Base-by-base conservation (phyloP, 192 early-diverging fungal species). In the Podila minutissima region DNA sequence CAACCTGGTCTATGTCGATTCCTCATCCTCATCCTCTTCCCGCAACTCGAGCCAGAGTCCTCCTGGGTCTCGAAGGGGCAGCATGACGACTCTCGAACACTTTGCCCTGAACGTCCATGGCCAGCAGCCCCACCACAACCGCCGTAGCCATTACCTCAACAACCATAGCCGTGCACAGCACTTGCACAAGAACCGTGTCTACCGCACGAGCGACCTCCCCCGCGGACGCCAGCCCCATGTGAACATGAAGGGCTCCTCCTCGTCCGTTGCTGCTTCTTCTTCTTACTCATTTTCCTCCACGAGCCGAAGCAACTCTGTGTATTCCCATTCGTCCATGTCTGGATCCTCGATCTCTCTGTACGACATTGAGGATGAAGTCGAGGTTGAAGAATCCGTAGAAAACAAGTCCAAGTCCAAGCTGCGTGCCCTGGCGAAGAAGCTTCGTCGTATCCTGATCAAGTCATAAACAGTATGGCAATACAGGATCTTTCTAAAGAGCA, bases 151-250 rank as follows among this genome's bases (percentile, higher is more conserved):
- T 37, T 62, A 55, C n/a, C n/a, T 11, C 53, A 22, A 55, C 17
- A 53, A 9, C 19, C 50, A 53, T 55, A 55, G 53, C 11, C 68
- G 50, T 22, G 5, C 24, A 4, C 61, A 64, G 31, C 50, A 55
- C 22, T 31, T 60, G 41, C 55, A 64, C 31, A 28, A 65, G 28
- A 65, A 67, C 46, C 31, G 53, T 0, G 46, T 59, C 35, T 74
- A 74, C 32, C 13, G 46, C 31, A 74, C 72, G 19, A 74, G 72
- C 19, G 72, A 74, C 53, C 29, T 67, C 5, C 57, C 72, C 5
- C 72, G 72, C 49, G 59, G 46, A 49, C 72, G 72, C 26, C 68
- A 55, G 53, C 53, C 20, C 8, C 53, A 55, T n/a, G n/a, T 24
- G 8, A 55, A 26, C 53, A 46, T 26, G n/a, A n/a, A 65, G 11